These are phyloP conservation scores for Epichloe glyceriae DNA, from an alignment of 2,329 filamentous ascomycete genomes.

Conservation along the genomic window DNA sequence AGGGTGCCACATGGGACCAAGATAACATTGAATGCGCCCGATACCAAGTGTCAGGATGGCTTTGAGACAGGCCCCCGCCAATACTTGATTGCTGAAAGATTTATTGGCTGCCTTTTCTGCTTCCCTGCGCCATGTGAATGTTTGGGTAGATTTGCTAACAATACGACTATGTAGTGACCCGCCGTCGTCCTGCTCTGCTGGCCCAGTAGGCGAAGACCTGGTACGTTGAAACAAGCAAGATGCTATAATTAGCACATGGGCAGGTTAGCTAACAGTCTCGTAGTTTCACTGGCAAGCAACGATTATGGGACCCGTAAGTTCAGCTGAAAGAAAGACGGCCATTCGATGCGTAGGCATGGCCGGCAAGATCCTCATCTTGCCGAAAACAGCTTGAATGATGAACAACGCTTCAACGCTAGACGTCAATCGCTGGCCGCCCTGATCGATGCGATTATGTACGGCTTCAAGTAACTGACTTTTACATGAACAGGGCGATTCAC, in stretches of 20 bases:
- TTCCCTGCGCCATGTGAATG: not conserved
- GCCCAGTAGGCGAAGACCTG: conserved; percentile 92
- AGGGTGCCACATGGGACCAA: conserved; percentile 17
- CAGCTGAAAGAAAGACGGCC: conserved; percentile 6
- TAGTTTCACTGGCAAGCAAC: conserved; percentile 99
- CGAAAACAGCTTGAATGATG: not conserved
- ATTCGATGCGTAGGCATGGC: not conserved
- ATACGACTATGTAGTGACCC: conserved; percentile 56
- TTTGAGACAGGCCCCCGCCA: not conserved
- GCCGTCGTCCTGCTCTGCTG: conserved; percentile 96
- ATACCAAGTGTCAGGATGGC: conserved; percentile 1
- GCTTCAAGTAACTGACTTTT: conserved; percentile 14
- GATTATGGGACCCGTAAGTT: conserved; percentile 94
- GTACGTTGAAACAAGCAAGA: conserved; percentile 44
- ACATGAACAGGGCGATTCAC: conserved; percentile 67
- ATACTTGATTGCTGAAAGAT: not conserved
- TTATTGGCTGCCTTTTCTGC: not conserved
- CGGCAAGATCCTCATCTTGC: not conserved
- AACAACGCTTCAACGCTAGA: not conserved
- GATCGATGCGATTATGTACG: not conserved
- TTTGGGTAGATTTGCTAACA: conserved; percentile 10
- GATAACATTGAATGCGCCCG: conserved; percentile 6
- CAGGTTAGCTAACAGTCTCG: conserved; percentile 13
- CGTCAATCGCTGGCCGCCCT: not conserved
- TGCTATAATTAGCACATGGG: not conserved